Evolutionary conservation across 1,284 basidiomycete genomes (phyloP), one percentile per base, ranked within the genome.

Genomic region (Ganoderma meredithae): DNA sequence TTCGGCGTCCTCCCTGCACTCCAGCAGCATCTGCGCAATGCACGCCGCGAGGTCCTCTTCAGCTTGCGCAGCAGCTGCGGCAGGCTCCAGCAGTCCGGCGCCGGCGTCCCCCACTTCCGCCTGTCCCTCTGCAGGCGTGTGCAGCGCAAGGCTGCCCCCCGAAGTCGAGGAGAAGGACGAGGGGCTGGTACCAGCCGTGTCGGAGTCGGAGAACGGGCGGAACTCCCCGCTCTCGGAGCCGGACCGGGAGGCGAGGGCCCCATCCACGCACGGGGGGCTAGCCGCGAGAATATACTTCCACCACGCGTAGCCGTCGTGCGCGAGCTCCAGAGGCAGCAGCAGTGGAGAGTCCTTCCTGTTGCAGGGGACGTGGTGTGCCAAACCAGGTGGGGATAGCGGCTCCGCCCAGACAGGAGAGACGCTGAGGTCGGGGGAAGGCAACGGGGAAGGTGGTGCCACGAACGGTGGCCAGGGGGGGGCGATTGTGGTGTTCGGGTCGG

Each of bases 391-490:
- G 7, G 61, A 52, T n/a, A 47, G 22, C 7, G 61, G 39, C 15
- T 62, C 33, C 15, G 2, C 12, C 27, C n/a, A 15, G 0, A 41
- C 1, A 1, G 60, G 41, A 12, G 60, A 44, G 10, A 12, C 17
- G 17, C 41, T 19, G n/a, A n/a, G 44, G 15, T 44, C 41, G 27
- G 61, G 61, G 0, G 61, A 39, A 40, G 61, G 61, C 1, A 31
- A 39, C 2, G 25, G 44, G 12, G 47, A 27, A 13, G 61, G 44
- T 17, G 47, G 31, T 12, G 31, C 47, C 22, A 62, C 47, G 47
- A 62, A 62, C 6, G 61, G 61, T 1, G 61, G 61, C 61, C 61
- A 62, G 0, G 61, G 61, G 3, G 61, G 61, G 9, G 61, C 61
- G 61, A 62, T 49, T 13, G 47, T 49, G 13, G 44, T 62, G 17